Conservation (phyloP, 208 protist genomes). For the Trypanosomatidae sp. region DNA sequence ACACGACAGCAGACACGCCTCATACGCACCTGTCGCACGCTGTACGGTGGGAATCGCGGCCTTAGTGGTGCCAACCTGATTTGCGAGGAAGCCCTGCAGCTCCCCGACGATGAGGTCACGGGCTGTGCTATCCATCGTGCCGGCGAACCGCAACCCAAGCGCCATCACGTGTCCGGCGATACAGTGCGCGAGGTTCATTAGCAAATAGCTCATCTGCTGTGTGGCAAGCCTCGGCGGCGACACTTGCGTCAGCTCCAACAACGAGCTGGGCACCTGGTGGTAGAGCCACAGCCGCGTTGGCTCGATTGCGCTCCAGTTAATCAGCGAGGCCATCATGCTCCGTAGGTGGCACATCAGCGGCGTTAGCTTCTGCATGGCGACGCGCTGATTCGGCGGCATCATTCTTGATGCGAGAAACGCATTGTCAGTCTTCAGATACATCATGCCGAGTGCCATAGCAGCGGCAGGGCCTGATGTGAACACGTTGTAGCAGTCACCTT, state of each 20-base stretch:
- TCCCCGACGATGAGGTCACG: slow-evolving; percentile 56
- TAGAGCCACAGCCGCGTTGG: slow-evolving; percentile 53
- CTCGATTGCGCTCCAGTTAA: slow-evolving; percentile 60
- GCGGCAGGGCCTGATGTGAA: slow-evolving; percentile 65
- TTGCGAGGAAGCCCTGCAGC: slow-evolving; percentile 67
- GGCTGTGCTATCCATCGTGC: slow-evolving; percentile 63
- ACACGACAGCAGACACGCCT: slow-evolving; percentile 71
- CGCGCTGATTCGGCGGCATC: slow-evolving; percentile 45
- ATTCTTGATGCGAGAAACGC: slow-evolving; percentile 47
- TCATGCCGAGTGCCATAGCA: slow-evolving; percentile 71
- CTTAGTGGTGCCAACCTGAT: slow-evolving; percentile 60
- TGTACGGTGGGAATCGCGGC: slow-evolving; percentile 52
- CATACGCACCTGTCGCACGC: slow-evolving; percentile 74
- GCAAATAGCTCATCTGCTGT: slow-evolving; percentile 72
- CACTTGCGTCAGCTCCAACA: slow-evolving; percentile 30
- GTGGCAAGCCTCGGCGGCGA: slow-evolving; percentile 25
- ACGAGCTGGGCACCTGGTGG: slow-evolving; percentile 39
- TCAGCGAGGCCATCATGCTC: slow-evolving; percentile 69
- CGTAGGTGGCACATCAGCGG: slow-evolving; percentile 77
- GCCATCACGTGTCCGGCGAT: slow-evolving; percentile 71
- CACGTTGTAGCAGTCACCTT: slow-evolving; percentile 81
- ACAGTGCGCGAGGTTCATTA: slow-evolving; percentile 80
- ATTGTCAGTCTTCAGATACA: slow-evolving; percentile 72
- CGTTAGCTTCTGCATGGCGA: slow-evolving; percentile 65
- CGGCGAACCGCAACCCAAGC: slow-evolving; percentile 80